phyloP scores from a whole-genome alignment of 108 stramenopile genomes.

The Discostella pseudostelligera region DNA sequence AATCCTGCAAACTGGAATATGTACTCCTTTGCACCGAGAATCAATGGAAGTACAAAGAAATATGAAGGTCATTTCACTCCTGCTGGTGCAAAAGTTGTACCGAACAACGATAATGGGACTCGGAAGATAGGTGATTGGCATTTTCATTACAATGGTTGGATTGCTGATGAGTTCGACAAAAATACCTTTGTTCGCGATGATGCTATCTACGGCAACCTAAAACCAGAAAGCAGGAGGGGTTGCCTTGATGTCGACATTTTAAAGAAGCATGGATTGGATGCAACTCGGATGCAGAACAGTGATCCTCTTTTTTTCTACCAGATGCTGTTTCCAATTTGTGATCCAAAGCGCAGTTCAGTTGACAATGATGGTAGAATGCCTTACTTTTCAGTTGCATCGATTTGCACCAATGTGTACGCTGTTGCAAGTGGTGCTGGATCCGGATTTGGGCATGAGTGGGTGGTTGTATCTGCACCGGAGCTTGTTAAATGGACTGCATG shows the following conservation, averaged over 20 bases:
- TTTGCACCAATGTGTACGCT: neutral
- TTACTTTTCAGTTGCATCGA: neutral
- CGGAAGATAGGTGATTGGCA: neutral
- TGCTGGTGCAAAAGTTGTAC: neutral
- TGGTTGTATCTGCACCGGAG: neutral
- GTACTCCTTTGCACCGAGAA: neutral
- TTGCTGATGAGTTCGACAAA: neutral
- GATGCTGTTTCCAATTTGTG: slow-evolving; percentile 17
- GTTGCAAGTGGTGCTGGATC: too few relatives aligned
- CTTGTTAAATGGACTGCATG: neutral
- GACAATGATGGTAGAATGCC: slow-evolving; percentile 5
- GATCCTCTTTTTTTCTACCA: slow-evolving; percentile 22
- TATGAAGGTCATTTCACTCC: neutral
- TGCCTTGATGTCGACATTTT: neutral
- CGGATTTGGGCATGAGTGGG: neutral
- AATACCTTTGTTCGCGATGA: neutral
- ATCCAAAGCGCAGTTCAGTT: slow-evolving; percentile 1
- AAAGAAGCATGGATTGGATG: slow-evolving; percentile 4
- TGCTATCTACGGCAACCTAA: neutral
- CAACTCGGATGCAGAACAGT: neutral
- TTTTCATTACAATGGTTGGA: slow-evolving; percentile 5
- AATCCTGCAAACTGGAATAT: neutral
- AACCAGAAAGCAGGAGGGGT: neutral
- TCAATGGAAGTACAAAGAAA: neutral
- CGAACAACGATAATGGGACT: neutral